A percentile compares a stretch with the other conserved stretches of the same genome.
Conservation (phyloP, 495 filamentous ascomycete species). For the Tuber magnatum region DNA sequence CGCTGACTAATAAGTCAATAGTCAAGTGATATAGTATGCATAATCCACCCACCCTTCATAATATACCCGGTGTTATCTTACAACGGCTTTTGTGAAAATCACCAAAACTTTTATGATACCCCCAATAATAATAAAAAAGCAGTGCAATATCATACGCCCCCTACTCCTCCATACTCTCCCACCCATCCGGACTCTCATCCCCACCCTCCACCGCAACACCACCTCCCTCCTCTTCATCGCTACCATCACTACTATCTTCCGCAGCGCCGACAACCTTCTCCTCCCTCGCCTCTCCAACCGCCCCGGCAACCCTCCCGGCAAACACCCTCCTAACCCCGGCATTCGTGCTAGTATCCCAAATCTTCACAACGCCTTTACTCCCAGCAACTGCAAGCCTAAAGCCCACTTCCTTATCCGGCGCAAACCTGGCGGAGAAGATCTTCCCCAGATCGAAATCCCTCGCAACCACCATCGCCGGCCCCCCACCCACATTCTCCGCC, state of each 20-base stretch:
- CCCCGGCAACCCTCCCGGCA: constrained; percentile 56
- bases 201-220: constrained; percentile 39
- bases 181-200: constrained; percentile 55
- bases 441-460: constrained; percentile 88
- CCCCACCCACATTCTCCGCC: constrained; percentile 46
- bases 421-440: constrained; percentile 85
- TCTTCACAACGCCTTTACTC: constrained; percentile 83
- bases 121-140: not conserved
- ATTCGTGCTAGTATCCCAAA: constrained; percentile 98
- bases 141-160: constrained; percentile 5
- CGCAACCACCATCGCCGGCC: constrained; percentile 81
- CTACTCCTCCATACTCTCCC: constrained; percentile 85
- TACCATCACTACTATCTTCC: constrained; percentile 54
- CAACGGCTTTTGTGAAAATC: not conserved
- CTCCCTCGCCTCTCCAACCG: constrained; percentile 55
- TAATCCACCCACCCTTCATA: not conserved
- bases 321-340: constrained; percentile 80
- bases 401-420: constrained; percentile 77
- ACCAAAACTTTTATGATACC: not conserved
- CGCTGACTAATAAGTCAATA: not conserved
- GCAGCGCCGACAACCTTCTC: constrained; percentile 71
- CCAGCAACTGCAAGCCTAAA: constrained; percentile 90
- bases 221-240: constrained; percentile 56
- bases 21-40: not conserved
- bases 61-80: not conserved